Evolutionary conservation across 805 yeast genomes (phyloP).

Genomic region (Saccharomycodes ludwigii): DNA sequence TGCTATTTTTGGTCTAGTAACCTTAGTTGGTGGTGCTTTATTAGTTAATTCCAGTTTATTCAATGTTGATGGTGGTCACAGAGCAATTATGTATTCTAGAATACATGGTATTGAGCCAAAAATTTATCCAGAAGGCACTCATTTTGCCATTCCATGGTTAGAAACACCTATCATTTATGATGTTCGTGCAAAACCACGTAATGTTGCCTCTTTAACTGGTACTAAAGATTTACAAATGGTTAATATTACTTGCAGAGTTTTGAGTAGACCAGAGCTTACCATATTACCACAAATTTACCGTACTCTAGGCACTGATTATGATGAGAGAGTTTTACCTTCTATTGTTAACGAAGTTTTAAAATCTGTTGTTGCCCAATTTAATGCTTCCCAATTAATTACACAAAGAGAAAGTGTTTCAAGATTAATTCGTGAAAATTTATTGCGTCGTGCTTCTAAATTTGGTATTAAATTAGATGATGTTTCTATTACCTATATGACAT

Average conservation of each 20-base stretch:
- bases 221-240: conserved; percentile 99
- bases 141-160: conserved; percentile 85
- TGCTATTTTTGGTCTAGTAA: conserved; percentile 49
- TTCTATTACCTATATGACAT: conserved; percentile 91
- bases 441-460: conserved; percentile 85
- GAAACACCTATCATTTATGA: conserved; percentile 89
- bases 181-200: conserved; percentile 94
- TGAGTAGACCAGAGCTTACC: conserved; percentile 72
- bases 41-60: conserved; percentile 46
- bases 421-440: conserved; percentile 79
- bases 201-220: conserved; percentile 91
- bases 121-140: conserved; percentile 90
- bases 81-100: conserved; percentile 91
- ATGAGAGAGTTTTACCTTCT: conserved; percentile 94
- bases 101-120: conserved; percentile 70
- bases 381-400: conserved; percentile 96
- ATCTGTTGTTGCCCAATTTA: conserved; percentile 95
- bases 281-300: conserved; percentile 79
- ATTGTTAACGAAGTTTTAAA: conserved; percentile 95
- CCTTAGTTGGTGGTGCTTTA: conserved; percentile 46
- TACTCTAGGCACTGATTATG: conserved; percentile 89
- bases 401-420: conserved; percentile 94
- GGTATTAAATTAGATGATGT: conserved; percentile 87
- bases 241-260: conserved; percentile 95
- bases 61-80: conserved; percentile 97